Evolutionary conservation across 768 basidiomycete species (phyloP).

Genomic region (Phallus indusiatus): DNA sequence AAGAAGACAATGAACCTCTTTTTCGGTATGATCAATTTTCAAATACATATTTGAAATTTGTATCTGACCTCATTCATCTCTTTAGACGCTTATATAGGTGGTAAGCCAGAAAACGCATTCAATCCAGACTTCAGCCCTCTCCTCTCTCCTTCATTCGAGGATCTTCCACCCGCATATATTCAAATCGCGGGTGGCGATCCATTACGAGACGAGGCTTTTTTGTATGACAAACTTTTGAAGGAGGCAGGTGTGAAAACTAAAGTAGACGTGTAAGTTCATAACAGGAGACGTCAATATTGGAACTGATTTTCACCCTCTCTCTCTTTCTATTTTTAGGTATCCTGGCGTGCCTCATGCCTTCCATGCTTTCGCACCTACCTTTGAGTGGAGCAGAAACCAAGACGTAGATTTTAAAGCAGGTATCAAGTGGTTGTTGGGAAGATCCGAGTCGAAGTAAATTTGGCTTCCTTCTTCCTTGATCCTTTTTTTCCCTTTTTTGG

Average conservation of each 20-base stretch:
- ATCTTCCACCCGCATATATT: conserved; percentile 18
- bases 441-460: too few relatives aligned
- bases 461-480: too few relatives aligned
- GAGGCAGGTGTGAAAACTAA: conserved; percentile 17
- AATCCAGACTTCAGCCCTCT: conserved; percentile 12
- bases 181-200: conserved; percentile 19
- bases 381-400: conserved; percentile 10
- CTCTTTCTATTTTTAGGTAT: conserved; percentile 14
- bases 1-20: conserved; percentile 2
- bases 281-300: too few relatives aligned
- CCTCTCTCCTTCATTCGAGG: conserved; percentile 13
- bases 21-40: not conserved
- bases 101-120: not conserved
- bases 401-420: conserved; percentile 13
- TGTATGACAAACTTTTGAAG: conserved; percentile 17
- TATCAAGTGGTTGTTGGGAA: conserved; percentile 15
- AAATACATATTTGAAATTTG: too few relatives aligned
- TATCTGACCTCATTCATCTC: not conserved
- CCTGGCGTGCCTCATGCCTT: conserved; percentile 20
- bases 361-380: conserved; percentile 9
- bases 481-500: too few relatives aligned
- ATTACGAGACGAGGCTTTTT: conserved; percentile 20
- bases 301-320: too few relatives aligned
- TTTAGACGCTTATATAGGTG: not conserved
- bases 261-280: conserved; percentile 14